A percentile compares a stretch with the other conserved stretches of the same genome.
These are phyloP conservation scores for Suillus variegatus DNA, from an alignment of 768 basidiomycete species.

Conservation along the genomic window DNA sequence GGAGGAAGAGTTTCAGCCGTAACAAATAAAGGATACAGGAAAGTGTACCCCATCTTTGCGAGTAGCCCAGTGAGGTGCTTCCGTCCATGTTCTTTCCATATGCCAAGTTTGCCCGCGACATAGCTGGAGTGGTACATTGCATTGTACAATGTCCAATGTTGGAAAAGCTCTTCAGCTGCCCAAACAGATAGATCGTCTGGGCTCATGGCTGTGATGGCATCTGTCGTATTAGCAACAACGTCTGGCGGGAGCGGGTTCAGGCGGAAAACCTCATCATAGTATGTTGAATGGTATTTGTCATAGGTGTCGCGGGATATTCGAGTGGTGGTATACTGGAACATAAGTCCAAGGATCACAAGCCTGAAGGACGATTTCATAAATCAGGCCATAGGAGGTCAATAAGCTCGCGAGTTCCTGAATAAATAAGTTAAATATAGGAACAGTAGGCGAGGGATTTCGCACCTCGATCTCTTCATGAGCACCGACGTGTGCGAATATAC, in stretches of 20 bases:
- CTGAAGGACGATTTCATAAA: conserved; percentile 38
- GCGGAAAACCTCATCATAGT: conserved; percentile 89
- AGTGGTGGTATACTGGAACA: conserved; percentile 87
- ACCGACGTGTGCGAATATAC: conserved; percentile 95
- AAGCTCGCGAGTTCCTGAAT: conserved; percentile 78
- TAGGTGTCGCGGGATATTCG: conserved; percentile 87
- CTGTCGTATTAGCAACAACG: conserved; percentile 32
- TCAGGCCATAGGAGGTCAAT: neutral
- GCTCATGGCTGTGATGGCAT: conserved; percentile 52
- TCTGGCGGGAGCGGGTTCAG: conserved; percentile 68
- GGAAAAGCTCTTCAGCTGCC: conserved; percentile 85
- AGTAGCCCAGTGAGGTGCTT: conserved; percentile 88
- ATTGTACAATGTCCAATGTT: conserved; percentile 98
- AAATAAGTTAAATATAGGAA: neutral
- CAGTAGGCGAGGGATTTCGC: conserved; percentile 20
- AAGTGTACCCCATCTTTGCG: conserved; percentile 92
- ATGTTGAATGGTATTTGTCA: conserved; percentile 77
- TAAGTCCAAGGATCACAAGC: conserved; percentile 92
- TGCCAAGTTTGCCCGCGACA: conserved; percentile 90
- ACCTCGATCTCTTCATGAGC: conserved; percentile 93
- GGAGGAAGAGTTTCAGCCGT: conserved; percentile 9
- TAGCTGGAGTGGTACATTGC: conserved; percentile 98
- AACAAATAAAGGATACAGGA: conserved; percentile 7
- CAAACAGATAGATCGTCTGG: conserved; percentile 87
- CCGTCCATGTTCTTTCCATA: conserved; percentile 94